Evolutionary conservation across 345 rosid species (phyloP).

Genomic region (Eucalyptus curtisii): DNA sequence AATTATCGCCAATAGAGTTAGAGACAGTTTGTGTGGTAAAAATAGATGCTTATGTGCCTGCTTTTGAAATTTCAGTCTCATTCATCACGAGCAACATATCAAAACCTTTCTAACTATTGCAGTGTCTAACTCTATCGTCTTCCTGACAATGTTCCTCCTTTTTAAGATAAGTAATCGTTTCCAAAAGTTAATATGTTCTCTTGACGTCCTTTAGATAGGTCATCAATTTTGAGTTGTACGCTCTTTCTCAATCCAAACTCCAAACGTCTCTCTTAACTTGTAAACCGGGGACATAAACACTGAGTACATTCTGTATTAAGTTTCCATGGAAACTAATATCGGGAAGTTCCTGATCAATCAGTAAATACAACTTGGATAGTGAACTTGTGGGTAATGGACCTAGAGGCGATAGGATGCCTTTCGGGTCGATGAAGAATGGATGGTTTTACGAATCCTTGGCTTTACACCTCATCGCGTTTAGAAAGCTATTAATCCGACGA

Average conservation of each 20-base stretch:
- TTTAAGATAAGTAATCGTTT: not conserved
- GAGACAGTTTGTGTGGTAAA: not conserved
- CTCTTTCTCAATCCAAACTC: not conserved
- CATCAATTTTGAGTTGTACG: not conserved
- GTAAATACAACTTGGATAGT: not conserved
- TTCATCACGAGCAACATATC: not conserved
- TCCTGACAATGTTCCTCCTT: not conserved
- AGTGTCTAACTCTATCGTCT: not conserved
- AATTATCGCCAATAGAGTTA: not conserved
- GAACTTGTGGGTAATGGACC: not conserved
- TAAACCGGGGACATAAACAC: not conserved
- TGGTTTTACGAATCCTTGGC: not conserved
- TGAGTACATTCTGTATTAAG: not conserved
- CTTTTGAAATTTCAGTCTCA: not conserved
- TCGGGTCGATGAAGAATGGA: not conserved
- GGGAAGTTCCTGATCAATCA: not conserved
- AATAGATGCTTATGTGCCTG: not conserved
- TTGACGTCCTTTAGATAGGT: not conserved
- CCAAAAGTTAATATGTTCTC: not conserved
- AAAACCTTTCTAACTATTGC: not conserved
- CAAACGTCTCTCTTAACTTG: not conserved
- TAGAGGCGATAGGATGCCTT: not conserved
- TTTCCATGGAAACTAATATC: not conserved
- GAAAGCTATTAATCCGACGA: not conserved
- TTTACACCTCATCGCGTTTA: not conserved